Percentiles rank a stretch among this genome's conserved stretches.
These are phyloP conservation scores for Lyophyllum atratum DNA, from an alignment of 768 basidiomycete species.

Conservation along the genomic window DNA sequence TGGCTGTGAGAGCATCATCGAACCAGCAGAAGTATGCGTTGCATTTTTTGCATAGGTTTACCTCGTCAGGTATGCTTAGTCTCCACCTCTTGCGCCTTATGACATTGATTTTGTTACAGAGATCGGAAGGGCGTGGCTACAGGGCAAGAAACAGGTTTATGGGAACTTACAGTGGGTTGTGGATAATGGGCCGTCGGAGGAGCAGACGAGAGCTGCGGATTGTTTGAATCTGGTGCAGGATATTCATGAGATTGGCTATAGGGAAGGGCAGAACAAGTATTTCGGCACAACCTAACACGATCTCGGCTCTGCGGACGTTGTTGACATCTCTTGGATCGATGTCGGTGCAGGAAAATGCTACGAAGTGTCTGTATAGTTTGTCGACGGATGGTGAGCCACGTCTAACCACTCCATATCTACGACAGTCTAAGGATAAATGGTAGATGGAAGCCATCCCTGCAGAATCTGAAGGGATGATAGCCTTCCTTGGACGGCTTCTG, in stretches of 20 bases:
- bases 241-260: background rate
- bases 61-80: constrained; percentile 12
- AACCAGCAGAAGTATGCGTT: constrained; percentile 21
- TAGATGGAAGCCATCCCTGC: constrained; percentile 13
- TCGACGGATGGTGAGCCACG: constrained; percentile 13
- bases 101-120: constrained; percentile 43
- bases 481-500: constrained; percentile 10
- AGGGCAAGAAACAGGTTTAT: background rate
- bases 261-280: background rate
- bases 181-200: constrained; percentile 18
- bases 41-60: constrained; percentile 16
- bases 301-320: constrained; percentile 6
- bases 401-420: background rate
- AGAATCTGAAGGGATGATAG: constrained; percentile 1
- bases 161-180: constrained; percentile 13
- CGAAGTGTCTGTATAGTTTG: constrained; percentile 18
- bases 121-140: constrained; percentile 13
- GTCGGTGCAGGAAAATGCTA: constrained; percentile 14
- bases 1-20: constrained; percentile 7
- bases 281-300: constrained; percentile 3
- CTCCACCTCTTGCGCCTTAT: no score
- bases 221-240: constrained; percentile 10
- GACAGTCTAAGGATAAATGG: background rate
- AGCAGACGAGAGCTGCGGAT: constrained; percentile 7
- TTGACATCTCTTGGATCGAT: background rate